Base-by-base conservation (phyloP, 2,329 filamentous ascomycete genomes). In the Exophiala viscosa region DNA sequence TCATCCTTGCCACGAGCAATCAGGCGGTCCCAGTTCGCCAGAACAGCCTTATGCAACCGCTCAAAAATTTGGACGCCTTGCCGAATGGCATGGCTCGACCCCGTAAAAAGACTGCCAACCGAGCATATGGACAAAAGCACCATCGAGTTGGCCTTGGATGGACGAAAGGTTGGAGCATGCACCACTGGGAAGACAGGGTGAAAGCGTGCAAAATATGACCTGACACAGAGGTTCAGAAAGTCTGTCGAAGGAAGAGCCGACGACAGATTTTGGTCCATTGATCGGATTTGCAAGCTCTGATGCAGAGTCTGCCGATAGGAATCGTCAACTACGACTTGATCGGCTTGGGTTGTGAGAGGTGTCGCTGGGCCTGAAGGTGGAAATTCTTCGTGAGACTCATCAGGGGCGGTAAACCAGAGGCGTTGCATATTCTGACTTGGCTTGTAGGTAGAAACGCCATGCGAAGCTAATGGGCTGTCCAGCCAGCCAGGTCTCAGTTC, bases 101-200 rank as follows among this genome's bases (percentile, higher is more conserved):
- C 69, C 1, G 68, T 60, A 31, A 70, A 70, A 1, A 71, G 60
- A 32, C 66, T 67, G 1, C 69, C 69, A 2, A 71, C 54, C 0
- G 69, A 70, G 48, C 69, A 72, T 11, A 72, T 67, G 0, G 69
- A 70, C 32, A 70, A 42, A 2, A 70, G 60, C 1, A 71, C 52
- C 17, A 69, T 55, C 6, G 67, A 66, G 33, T 61, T 61, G 23
- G 51, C 45, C 32, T 61, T 58, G 9, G 54, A 58, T 28, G 59
- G 59, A 20, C 57, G 57, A 41, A 61, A 61, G 1, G 59, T 61
- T n/a, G 59, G 54, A 2, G 54, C 54, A 45, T 61, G 59, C 5
- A 61, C 47, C 35, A 61, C 49, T 20, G 59, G 59, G 33, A 61
- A 60, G 8, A 59, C 47, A 4, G 54, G 59, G 20, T 58, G 57